A percentile compares a stretch with the other conserved stretches of the same genome.
Conservation (phyloP, 768 basidiomycete genomes). For the Pholiota conissans region DNA sequence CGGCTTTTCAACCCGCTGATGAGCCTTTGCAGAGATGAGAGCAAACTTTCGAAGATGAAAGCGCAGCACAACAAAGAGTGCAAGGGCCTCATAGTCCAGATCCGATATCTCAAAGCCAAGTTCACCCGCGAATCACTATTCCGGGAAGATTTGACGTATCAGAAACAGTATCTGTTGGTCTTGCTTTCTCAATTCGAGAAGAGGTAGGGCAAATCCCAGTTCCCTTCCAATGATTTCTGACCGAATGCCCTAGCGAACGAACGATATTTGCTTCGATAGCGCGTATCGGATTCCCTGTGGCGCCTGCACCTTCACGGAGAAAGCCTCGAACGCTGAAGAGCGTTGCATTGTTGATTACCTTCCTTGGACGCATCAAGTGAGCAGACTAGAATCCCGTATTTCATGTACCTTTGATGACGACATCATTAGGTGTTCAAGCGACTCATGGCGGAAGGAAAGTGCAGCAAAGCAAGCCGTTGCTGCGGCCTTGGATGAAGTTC, state of each 20-base stretch:
- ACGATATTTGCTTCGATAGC: constrained; percentile 77
- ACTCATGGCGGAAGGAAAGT: constrained; percentile 63
- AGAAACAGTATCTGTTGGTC: constrained; percentile 84
- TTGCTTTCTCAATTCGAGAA: constrained; percentile 71
- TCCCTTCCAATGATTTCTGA: not conserved
- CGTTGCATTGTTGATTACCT: constrained; percentile 57
- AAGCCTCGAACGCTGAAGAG: constrained; percentile 51
- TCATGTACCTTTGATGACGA: not conserved
- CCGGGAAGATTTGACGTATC: constrained; percentile 74
- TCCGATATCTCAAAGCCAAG: constrained; percentile 89
- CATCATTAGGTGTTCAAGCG: constrained; percentile 54
- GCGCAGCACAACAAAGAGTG: constrained; percentile 81
- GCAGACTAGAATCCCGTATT: too few species aligned
- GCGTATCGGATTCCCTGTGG: constrained; percentile 65
- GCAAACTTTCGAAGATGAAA: constrained; percentile 54
- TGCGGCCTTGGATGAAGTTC: constrained; percentile 71
- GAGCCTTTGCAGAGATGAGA: constrained; percentile 43
- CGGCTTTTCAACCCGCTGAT: not conserved
- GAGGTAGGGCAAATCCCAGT: constrained; percentile 50
- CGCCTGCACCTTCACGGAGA: constrained; percentile 37
- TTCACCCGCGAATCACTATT: constrained; percentile 83
- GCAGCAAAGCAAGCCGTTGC: constrained; percentile 60
- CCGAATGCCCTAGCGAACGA: constrained; percentile 21
- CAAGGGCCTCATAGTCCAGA: constrained; percentile 89
- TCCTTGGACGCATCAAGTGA: constrained; percentile 65